phyloP scores from a whole-genome alignment of 2,329 filamentous ascomycete genomes.

The Pleurostoma richardsiae region DNA sequence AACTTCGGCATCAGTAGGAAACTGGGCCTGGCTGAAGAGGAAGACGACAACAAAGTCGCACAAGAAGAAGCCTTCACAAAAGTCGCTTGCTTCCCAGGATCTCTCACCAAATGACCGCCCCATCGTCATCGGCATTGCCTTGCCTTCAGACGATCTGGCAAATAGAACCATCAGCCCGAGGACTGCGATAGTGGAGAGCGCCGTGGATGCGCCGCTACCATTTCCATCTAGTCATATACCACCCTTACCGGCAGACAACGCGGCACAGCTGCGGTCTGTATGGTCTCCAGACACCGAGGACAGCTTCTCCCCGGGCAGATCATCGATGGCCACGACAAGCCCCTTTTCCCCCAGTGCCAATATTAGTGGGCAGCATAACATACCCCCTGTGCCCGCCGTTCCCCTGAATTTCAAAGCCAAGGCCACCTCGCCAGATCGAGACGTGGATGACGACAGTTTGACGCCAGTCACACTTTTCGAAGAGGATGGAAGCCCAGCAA shows the following conservation, averaged over 20 bases:
- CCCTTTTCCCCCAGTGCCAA: slow-evolving; percentile 54
- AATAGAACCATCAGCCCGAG: slow-evolving; percentile 46
- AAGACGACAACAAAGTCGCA: slow-evolving; percentile 21
- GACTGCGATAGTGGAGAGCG: slow-evolving; percentile 36
- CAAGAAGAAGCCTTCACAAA: slow-evolving; percentile 20
- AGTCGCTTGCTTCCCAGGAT: slow-evolving; percentile 28
- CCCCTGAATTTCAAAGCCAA: slow-evolving; percentile 38
- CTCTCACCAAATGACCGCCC: slow-evolving; percentile 66
- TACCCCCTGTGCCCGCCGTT: slow-evolving; percentile 57
- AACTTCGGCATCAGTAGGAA: slow-evolving; percentile 48
- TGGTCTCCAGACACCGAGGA: slow-evolving; percentile 61
- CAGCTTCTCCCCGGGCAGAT: slow-evolving; percentile 33
- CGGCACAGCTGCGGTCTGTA: slow-evolving; percentile 38
- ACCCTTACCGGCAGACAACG: not conserved
- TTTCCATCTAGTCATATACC: not conserved
- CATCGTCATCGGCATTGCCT: slow-evolving; percentile 66
- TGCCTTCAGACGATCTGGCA: slow-evolving; percentile 48
- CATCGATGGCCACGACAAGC: slow-evolving; percentile 47
- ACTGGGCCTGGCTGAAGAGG: slow-evolving; percentile 51
- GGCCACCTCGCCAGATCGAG: slow-evolving; percentile 11
- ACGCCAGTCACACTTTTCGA: slow-evolving; percentile 66
- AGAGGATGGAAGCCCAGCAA: slow-evolving; percentile 52
- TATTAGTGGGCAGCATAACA: slow-evolving; percentile 24
- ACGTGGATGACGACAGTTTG: slow-evolving; percentile 42
- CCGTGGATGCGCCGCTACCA: slow-evolving; percentile 19